phyloP scores from a whole-genome alignment of 495 filamentous ascomycete species.

The Penicillium fimorum region DNA sequence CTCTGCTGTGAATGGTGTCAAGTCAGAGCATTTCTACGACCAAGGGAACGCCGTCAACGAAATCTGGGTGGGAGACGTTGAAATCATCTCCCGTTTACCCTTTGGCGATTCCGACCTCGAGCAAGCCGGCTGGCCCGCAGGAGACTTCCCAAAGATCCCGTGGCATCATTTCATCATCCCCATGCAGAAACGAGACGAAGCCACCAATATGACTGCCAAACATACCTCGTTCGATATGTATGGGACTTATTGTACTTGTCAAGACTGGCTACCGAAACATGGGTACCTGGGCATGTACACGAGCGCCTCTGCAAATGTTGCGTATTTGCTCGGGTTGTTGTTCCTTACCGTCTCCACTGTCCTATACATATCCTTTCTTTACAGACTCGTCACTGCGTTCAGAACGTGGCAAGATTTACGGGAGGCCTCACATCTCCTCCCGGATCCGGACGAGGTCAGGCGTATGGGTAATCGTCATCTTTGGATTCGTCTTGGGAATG shows the following conservation, averaged over 20 bases:
- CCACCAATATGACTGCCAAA: neutral
- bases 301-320: neutral
- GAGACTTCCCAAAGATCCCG: slow-evolving; percentile 37
- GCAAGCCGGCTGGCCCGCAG: slow-evolving; percentile 34
- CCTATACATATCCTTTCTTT: neutral
- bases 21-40: slow-evolving; percentile 32
- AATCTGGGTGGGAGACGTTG: slow-evolving; percentile 37
- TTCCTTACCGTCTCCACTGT: neutral
- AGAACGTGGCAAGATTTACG: neutral
- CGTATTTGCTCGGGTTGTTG: neutral
- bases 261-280: neutral
- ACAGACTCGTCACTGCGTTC: neutral
- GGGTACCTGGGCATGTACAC: slow-evolving; percentile 3
- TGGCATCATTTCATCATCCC: slow-evolving; percentile 47
- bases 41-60: slow-evolving; percentile 42
- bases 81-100: slow-evolving; percentile 39
- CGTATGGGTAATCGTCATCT: neutral
- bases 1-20: slow-evolving; percentile 34
- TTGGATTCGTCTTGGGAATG: neutral
- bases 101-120: slow-evolving; percentile 38
- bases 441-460: neutral
- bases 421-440: neutral
- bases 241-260: neutral
- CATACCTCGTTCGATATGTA: neutral
- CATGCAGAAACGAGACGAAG: slow-evolving; percentile 25